These are phyloP conservation scores for Scheffersomyces amazonensis DNA, from an alignment of 805 yeast genomes.

Conservation along the genomic window DNA sequence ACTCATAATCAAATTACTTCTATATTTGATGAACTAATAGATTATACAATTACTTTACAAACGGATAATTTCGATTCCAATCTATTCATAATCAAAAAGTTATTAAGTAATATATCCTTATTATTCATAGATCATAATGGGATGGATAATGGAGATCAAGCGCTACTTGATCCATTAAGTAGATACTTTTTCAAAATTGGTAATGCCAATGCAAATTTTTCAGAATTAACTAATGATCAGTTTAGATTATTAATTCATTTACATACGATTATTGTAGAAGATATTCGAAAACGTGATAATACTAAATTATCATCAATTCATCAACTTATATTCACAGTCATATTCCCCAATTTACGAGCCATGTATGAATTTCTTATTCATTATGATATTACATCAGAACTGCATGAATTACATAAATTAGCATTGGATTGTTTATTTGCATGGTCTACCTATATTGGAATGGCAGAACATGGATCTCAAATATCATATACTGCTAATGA, in stretches of 20 bases:
- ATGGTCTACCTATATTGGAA: conserved; percentile 36
- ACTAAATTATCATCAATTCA: conserved; percentile 29
- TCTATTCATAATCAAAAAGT: conserved; percentile 50
- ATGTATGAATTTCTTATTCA: conserved; percentile 16
- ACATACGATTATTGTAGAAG: conserved; percentile 51
- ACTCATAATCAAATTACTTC: conserved; percentile 12
- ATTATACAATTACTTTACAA: conserved; percentile 1
- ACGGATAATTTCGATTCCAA: conserved; percentile 8
- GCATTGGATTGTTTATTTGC: conserved; percentile 27
- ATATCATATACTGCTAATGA: conserved; percentile 21
- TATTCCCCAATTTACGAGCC: conserved; percentile 24
- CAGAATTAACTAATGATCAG: conserved; percentile 9
- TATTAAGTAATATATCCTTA: conserved; percentile 53
- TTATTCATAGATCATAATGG: conserved; percentile 39
- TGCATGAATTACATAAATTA: conserved; percentile 8
- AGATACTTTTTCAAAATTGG: background rate
- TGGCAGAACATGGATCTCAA: conserved; percentile 31
- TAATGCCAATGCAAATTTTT: background rate
- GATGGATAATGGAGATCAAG: conserved; percentile 41
- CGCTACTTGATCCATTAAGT: conserved; percentile 3
- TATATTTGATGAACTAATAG: conserved; percentile 7
- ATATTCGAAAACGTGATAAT: conserved; percentile 36
- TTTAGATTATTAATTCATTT: conserved; percentile 25
- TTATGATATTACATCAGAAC: conserved; percentile 1
- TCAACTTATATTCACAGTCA: conserved; percentile 26